Evolutionary conservation across 768 basidiomycete species (phyloP), one percentile per base, ranked within the genome.

Genomic region (Obba rivulosa): DNA sequence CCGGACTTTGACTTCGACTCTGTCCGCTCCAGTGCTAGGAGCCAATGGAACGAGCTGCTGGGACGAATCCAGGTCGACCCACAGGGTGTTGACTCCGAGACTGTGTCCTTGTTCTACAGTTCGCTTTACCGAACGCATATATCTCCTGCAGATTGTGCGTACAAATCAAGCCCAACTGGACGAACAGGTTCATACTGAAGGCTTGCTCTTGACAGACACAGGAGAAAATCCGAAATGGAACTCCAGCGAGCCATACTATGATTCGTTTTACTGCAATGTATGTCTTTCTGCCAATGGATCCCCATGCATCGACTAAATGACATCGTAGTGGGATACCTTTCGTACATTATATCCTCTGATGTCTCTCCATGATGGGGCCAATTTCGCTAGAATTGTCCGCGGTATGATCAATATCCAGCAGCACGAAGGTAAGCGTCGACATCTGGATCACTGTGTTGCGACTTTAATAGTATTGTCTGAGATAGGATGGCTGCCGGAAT

Each of bases 191-290:
- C 42, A 16, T 43, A 17, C 23, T 24, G 11, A 11, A 8, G 11
- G 11, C 18, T 10, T 40, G 18, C 7, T 11, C 10, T 31, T 31
- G 39, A 22, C 46, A 81, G 81, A 83, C 56, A 78, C 77, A 4
- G 80, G 77, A 20, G 82, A 85, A 61, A 83, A 83, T 50, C 78
- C 80, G 0, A 72, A 70, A 41, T 83, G 81, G 81, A 72, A 74
- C 42, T 83, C 81, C 0, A 71, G 71, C 0, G 81, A 83, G 52
- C 81, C 82, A 1, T 85, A 85, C 52, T 83, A 72, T 47, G 81
- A 85, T 59, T 81, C 81, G 0, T 71, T 82, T 43, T 83, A 85
- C 52, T 85, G 82, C 64, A 83, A 84, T 48, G 81, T 80, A 9
- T 18, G 25, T 8, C 24, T 9, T 24, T 18, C 18, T 16, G 22